Conservation (phyloP, 371 early-diverging fungal genomes). For the Mortierella sp. region DNA sequence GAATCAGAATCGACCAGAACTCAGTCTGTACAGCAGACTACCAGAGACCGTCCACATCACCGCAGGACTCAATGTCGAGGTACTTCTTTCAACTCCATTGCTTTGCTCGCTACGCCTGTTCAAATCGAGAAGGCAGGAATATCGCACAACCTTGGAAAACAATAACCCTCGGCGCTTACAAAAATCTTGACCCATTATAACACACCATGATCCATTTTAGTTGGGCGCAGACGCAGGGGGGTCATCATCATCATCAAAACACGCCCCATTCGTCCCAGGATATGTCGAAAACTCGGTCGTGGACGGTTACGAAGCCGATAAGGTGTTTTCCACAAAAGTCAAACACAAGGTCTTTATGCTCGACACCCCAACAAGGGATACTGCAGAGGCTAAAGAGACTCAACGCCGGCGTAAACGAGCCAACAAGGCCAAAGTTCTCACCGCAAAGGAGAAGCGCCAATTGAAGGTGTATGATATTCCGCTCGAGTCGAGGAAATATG, state of each 20-base stretch:
- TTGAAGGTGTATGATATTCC: slow-evolving; percentile 79
- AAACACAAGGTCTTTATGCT: slow-evolving; percentile 61
- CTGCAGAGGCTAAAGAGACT: slow-evolving; percentile 28
- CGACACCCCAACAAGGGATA: slow-evolving; percentile 59
- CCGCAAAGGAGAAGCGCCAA: slow-evolving; percentile 71
- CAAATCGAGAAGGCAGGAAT: not conserved
- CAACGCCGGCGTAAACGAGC: slow-evolving; percentile 33
- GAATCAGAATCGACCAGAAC: slow-evolving; percentile 36
- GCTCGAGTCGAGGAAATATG: slow-evolving; percentile 63
- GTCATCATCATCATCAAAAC: not conserved
- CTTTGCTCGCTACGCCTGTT: not conserved
- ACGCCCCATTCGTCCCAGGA: slow-evolving; percentile 23
- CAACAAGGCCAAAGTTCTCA: slow-evolving; percentile 66
- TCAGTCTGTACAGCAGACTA: slow-evolving; percentile 40
- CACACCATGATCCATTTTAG: not conserved
- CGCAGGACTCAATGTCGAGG: slow-evolving; percentile 29
- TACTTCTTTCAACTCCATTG: slow-evolving; percentile 3
- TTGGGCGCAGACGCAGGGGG: not conserved
- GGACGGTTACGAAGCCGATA: slow-evolving; percentile 27
- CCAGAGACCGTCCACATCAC: slow-evolving; percentile 23
- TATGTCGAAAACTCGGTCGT: slow-evolving; percentile 50
- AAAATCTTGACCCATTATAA: not conserved
- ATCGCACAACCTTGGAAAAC: no score
- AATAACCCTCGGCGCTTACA: not conserved
- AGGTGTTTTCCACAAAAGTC: slow-evolving; percentile 53